A percentile compares a stretch with the other conserved stretches of the same genome.
phyloP scores from a whole-genome alignment of 1,284 basidiomycete species.

The Mixia osmundae region DNA sequence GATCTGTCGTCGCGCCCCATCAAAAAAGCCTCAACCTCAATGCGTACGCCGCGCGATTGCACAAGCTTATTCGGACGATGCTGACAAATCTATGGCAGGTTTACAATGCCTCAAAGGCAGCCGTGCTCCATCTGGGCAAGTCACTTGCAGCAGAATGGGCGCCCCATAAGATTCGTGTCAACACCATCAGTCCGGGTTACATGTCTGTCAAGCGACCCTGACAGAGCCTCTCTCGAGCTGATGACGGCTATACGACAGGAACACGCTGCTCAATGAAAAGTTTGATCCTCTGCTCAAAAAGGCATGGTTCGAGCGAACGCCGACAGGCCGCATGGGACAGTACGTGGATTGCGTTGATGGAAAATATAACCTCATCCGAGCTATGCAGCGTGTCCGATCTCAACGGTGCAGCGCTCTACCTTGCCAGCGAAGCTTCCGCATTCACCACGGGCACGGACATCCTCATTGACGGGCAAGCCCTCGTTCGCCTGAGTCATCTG shows the following conservation, averaged over 20 bases:
- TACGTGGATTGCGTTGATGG: not conserved
- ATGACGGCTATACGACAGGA: too few species aligned
- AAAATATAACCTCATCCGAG: too few species aligned
- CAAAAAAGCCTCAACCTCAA: too few species aligned
- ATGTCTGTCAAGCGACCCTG: too few species aligned
- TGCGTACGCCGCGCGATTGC: too few species aligned
- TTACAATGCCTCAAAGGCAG: constrained; percentile 19
- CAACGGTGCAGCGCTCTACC: not conserved
- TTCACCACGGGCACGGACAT: not conserved
- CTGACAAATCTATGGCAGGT: constrained; percentile 10
- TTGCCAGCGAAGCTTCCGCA: not conserved
- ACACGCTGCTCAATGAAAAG: constrained; percentile 8
- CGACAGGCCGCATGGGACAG: not conserved
- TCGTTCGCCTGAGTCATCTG: too few species aligned
- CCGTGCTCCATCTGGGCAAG: constrained; percentile 19
- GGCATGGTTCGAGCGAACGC: constrained; percentile 8
- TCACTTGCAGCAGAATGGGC: constrained; percentile 21
- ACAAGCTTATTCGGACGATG: too few species aligned
- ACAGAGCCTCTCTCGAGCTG: too few species aligned
- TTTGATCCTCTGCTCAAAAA: constrained; percentile 9
- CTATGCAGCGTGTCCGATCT: not conserved
- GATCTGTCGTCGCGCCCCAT: constrained; percentile 5
- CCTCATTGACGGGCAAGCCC: not conserved
- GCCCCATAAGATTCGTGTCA: constrained; percentile 19
- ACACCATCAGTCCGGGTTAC: too few species aligned